Evolutionary conservation across 345 rosid genomes (phyloP).

Genomic region (Arabidopsis arenosa): DNA sequence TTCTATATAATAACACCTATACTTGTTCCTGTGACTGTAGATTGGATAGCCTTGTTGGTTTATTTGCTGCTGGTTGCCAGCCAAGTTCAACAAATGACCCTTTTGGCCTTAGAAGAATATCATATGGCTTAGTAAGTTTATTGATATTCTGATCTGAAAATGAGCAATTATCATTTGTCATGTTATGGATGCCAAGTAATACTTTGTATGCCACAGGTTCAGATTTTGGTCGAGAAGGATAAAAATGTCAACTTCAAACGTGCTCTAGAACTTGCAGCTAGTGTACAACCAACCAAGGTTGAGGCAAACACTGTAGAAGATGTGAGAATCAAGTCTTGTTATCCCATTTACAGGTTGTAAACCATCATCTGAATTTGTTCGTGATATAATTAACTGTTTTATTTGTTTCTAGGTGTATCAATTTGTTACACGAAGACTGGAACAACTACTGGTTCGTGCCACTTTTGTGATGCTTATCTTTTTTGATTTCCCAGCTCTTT

Average conservation of each 20-base stretch:
- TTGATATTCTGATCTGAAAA: constrained; percentile 21
- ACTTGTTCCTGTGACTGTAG: constrained; percentile 49
- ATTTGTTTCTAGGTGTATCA: constrained; percentile 61
- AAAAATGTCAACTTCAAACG: constrained; percentile 65
- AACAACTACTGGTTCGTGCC: constrained; percentile 82
- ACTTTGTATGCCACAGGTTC: constrained; percentile 62
- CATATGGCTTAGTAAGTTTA: constrained; percentile 87
- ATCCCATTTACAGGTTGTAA: constrained; percentile 11
- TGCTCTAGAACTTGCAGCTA: constrained; percentile 76
- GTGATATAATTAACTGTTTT: constrained; percentile 2
- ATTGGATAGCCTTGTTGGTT: constrained; percentile 91
- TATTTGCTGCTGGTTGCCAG: constrained; percentile 98
- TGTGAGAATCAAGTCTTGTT: constrained; percentile 56
- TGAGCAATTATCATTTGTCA: constrained; percentile 9
- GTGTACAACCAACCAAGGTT: constrained; percentile 71
- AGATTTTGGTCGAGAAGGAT: constrained; percentile 79
- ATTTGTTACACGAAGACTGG: constrained; percentile 88
- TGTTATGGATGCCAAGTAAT: constrained; percentile 22
- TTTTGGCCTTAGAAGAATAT: constrained; percentile 91
- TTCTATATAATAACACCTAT: constrained; percentile 19
- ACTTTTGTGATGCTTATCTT: constrained; percentile 27
- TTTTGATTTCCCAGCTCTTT: constrained; percentile 11
- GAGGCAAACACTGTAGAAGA: constrained; percentile 63
- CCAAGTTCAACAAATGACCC: constrained; percentile 95
- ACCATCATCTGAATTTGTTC: constrained; percentile 20